Evolutionary conservation across 2,329 filamentous ascomycete species (phyloP).

Genomic region (Trichoderma sp.): DNA sequence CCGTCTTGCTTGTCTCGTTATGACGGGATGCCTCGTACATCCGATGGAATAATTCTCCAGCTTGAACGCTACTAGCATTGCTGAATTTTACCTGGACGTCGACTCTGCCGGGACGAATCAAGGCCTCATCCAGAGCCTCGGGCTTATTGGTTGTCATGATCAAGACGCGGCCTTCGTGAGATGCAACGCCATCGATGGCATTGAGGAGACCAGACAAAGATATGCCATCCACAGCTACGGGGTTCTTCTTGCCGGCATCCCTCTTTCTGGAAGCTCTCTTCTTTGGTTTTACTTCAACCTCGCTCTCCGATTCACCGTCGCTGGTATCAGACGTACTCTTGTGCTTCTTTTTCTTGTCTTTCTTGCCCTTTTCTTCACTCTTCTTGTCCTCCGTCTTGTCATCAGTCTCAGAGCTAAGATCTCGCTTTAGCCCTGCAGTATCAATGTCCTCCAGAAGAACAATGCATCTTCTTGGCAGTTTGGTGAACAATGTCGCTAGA

Average conservation of each 20-base stretch:
- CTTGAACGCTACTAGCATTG: slow-evolving; percentile 53
- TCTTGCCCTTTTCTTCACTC: slow-evolving; percentile 23
- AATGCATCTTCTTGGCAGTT: slow-evolving; percentile 60
- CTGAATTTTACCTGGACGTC: slow-evolving; percentile 67
- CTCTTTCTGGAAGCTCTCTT: slow-evolving; percentile 22
- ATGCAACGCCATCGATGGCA: slow-evolving; percentile 78
- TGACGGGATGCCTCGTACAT: slow-evolving; percentile 52
- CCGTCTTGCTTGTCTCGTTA: slow-evolving; percentile 12
- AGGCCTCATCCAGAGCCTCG: slow-evolving; percentile 68
- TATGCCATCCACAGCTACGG: slow-evolving; percentile 45
- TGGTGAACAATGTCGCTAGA: slow-evolving; percentile 56
- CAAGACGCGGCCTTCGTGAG: slow-evolving; percentile 73
- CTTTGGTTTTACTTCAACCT: slow-evolving; percentile 23
- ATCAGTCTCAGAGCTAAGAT: slow-evolving; percentile 32
- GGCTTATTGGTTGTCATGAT: slow-evolving; percentile 82
- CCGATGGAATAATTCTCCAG: slow-evolving; percentile 56
- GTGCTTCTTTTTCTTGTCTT: slow-evolving; percentile 28
- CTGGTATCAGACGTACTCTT: slow-evolving; percentile 26
- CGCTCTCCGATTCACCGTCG: slow-evolving; percentile 28
- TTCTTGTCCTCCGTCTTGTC: slow-evolving; percentile 18
- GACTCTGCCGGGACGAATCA: slow-evolving; percentile 71
- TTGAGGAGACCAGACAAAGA: slow-evolving; percentile 78
- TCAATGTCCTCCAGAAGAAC: slow-evolving; percentile 70
- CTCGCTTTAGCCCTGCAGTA: slow-evolving; percentile 56
- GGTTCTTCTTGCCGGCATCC: slow-evolving; percentile 14